Evolutionary conservation across 345 rosid species (phyloP).

Genomic region (Syzygium aromaticum): DNA sequence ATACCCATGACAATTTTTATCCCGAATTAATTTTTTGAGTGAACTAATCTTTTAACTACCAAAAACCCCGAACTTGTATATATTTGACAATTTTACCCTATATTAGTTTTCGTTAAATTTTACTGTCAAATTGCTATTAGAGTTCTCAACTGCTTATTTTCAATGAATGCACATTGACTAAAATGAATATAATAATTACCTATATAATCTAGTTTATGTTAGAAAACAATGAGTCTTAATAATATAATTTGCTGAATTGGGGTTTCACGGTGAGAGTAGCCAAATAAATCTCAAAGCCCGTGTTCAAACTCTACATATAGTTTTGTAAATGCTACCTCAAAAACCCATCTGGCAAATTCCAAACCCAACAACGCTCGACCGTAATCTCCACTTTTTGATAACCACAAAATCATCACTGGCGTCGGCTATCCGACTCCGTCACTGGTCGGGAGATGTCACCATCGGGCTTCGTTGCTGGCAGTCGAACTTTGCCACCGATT

Average conservation of each 20-base stretch:
- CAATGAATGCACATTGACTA: not conserved
- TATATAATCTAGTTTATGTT: not conserved
- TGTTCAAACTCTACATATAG: fast-evolving
- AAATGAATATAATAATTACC: not conserved
- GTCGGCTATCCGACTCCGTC: not conserved
- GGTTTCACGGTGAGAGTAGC: not conserved
- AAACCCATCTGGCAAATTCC: not conserved
- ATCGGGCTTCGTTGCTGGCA: not conserved
- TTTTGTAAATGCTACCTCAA: not conserved
- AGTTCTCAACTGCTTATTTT: not conserved
- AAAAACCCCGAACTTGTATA: too few relatives aligned
- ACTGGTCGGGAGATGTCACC: fast-evolving
- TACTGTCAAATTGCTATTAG: too few relatives aligned
- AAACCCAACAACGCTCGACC: fast-evolving
- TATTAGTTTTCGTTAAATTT: too few relatives aligned
- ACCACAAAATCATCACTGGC: fast-evolving
- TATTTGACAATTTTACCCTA: too few relatives aligned
- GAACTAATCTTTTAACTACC: too few relatives aligned
- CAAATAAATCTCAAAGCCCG: not conserved
- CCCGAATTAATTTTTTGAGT: too few relatives aligned
- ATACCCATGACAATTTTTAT: too few relatives aligned
- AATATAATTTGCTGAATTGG: not conserved
- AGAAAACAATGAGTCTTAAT: not conserved
- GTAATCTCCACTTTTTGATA: not conserved
- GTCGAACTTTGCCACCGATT: not conserved